Evolutionary conservation across 148 eudicot genomes (phyloP).

Genomic region (Cornus florida): DNA sequence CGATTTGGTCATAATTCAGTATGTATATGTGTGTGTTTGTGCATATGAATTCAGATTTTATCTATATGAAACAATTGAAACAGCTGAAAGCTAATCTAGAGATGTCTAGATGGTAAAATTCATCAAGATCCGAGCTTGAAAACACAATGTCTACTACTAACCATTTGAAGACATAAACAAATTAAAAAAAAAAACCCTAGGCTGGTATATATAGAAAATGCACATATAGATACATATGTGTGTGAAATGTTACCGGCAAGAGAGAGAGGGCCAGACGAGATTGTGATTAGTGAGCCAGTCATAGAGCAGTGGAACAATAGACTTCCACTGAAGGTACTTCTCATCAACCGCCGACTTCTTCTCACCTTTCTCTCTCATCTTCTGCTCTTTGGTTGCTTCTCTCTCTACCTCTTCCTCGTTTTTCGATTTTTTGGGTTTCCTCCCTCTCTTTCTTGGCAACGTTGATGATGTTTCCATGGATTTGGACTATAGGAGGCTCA

Average conservation of each 20-base stretch:
- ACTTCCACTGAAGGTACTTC: constrained; percentile 51
- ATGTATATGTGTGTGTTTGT: too few relatives aligned
- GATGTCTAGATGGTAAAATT: background rate
- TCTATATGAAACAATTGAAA: background rate
- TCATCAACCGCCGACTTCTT: constrained; percentile 43
- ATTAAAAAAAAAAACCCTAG: background rate
- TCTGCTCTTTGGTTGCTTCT: constrained; percentile 4
- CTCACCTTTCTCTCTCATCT: constrained; percentile 47
- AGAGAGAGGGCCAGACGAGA: constrained; percentile 70
- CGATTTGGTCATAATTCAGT: too few relatives aligned
- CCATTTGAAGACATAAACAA: constrained; percentile 2
- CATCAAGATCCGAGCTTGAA: background rate
- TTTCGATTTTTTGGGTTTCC: constrained; percentile 6
- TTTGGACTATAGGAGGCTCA: too few relatives aligned
- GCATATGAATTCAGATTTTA: background rate
- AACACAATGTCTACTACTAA: background rate
- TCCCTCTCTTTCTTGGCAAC: constrained; percentile 29
- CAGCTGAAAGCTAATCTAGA: background rate
- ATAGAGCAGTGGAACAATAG: constrained; percentile 55
- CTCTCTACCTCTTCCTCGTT: constrained; percentile 29
- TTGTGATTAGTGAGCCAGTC: constrained; percentile 59
- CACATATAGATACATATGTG: background rate
- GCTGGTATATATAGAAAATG: background rate
- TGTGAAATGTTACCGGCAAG: constrained; percentile 50
- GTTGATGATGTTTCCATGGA: background rate